A percentile compares a stretch with the other conserved stretches of the same genome.
Evolutionary conservation across 1,139 yeast species (phyloP).

Genomic region (Lodderomyces oxycetoniae): DNA sequence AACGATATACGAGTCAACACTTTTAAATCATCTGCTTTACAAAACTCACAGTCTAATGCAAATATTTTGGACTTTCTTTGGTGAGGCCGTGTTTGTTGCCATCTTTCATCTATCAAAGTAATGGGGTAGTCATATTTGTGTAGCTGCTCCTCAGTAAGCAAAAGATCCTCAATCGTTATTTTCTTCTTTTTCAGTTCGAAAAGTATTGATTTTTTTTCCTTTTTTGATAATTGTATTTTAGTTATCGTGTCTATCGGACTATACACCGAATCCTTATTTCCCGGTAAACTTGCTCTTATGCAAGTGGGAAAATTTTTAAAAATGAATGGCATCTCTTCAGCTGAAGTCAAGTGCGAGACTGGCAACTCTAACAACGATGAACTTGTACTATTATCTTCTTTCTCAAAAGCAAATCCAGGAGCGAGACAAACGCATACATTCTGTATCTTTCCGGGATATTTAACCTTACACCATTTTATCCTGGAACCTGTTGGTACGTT

Average conservation of each 20-base stretch:
- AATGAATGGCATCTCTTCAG: slow-evolving; percentile 33
- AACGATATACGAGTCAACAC: slow-evolving; percentile 78
- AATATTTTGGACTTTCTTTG: slow-evolving; percentile 50
- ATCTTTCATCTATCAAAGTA: slow-evolving; percentile 24
- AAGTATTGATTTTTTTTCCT: slow-evolving; percentile 42
- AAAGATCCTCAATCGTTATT: slow-evolving; percentile 51
- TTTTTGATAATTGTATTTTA: slow-evolving; percentile 49
- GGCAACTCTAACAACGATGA: slow-evolving; percentile 7
- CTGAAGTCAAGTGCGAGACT: slow-evolving; percentile 9
- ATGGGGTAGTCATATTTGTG: slow-evolving; percentile 54
- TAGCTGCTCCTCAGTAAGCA: slow-evolving; percentile 45
- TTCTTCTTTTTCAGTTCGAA: slow-evolving; percentile 31
- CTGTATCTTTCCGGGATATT: slow-evolving; percentile 17
- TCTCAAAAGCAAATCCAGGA: slow-evolving; percentile 55
- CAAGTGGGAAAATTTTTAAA: slow-evolving; percentile 33
- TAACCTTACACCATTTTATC: slow-evolving; percentile 34
- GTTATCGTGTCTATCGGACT: slow-evolving; percentile 54
- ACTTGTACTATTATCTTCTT: neutral
- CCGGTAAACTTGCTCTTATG: slow-evolving; percentile 54
- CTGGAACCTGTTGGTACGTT: slow-evolving; percentile 27
- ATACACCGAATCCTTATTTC: slow-evolving; percentile 52
- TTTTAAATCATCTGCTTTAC: slow-evolving; percentile 54
- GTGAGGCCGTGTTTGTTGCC: slow-evolving; percentile 50
- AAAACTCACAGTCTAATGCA: slow-evolving; percentile 94
- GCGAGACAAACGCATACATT: slow-evolving; percentile 59